Percentiles rank a stretch among this genome's conserved stretches.
phyloP scores from a whole-genome alignment of 1,284 basidiomycete species.

The Sanghuangporus weigelae region DNA sequence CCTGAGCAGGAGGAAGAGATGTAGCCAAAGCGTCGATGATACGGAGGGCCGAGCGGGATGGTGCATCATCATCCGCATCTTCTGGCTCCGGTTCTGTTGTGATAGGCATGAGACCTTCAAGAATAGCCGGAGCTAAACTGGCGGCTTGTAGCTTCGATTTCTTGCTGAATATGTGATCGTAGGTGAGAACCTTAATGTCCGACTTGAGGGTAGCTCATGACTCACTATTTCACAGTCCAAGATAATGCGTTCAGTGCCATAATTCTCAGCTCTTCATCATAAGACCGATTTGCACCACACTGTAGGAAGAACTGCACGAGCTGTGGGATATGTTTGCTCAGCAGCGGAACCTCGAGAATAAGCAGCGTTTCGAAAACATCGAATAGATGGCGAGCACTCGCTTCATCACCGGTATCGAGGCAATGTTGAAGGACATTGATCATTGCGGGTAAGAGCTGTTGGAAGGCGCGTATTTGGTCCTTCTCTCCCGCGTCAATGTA shows the following conservation, averaged over 20 bases:
- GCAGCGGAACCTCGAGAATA: constrained; percentile 90
- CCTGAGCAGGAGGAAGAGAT: constrained; percentile 90
- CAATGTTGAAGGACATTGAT: constrained; percentile 87
- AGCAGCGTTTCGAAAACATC: constrained; percentile 96
- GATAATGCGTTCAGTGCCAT: constrained; percentile 93
- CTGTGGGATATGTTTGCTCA: constrained; percentile 85
- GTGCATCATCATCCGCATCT: constrained; percentile 15
- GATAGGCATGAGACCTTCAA: constrained; percentile 91
- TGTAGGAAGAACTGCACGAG: constrained; percentile 87
- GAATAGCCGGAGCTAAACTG: constrained; percentile 81
- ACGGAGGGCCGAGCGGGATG: constrained; percentile 77
- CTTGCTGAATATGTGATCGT: constrained; percentile 56
- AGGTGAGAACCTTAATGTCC: not conserved
- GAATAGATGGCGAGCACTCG: constrained; percentile 84
- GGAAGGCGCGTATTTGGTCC: constrained; percentile 85
- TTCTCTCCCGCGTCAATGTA: constrained; percentile 91
- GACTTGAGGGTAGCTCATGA: constrained; percentile 6
- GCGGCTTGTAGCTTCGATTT: constrained; percentile 92
- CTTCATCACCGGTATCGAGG: constrained; percentile 80
- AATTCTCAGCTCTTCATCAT: constrained; percentile 81
- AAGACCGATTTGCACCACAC: constrained; percentile 76
- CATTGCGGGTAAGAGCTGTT: constrained; percentile 85
- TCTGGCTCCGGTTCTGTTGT: constrained; percentile 80
- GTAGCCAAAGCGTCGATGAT: constrained; percentile 94
- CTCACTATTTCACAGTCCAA: constrained; percentile 92